phyloP scores from a whole-genome alignment of 2,329 filamentous ascomycete species.

The Colletotrichum siamense region DNA sequence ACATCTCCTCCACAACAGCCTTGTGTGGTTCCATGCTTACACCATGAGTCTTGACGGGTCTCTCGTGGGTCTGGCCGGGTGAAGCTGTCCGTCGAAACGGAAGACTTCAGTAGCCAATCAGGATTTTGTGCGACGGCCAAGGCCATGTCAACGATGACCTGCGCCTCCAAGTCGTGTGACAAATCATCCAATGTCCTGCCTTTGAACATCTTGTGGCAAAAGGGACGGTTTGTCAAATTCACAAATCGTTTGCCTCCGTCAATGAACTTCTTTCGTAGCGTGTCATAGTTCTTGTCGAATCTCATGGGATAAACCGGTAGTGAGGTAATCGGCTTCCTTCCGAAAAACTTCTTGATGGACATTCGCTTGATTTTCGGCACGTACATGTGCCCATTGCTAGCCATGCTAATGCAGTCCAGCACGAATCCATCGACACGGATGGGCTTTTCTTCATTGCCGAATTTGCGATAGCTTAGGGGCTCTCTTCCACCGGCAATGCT shows the following conservation, averaged over 20 bases:
- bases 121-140: neutral
- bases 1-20: neutral
- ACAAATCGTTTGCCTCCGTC: neutral
- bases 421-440: neutral
- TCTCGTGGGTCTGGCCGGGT: neutral
- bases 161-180: neutral
- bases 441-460: neutral
- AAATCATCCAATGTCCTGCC: neutral
- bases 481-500: neutral
- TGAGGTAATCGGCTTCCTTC: neutral
- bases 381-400: neutral
- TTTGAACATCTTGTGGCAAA: neutral
- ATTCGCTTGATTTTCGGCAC: slow-evolving; percentile 5
- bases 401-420: slow-evolving; percentile 16
- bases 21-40: neutral
- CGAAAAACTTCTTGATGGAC: slow-evolving; percentile 11
- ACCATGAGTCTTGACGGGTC: neutral
- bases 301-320: slow-evolving; percentile 7
- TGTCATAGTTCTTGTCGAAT: neutral
- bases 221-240: neutral
- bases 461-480: neutral
- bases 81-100: neutral
- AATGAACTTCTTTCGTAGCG: neutral
- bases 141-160: slow-evolving; percentile 11
- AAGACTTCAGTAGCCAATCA: neutral